These are phyloP conservation scores for Cydonia oblonga DNA, from an alignment of 331 rosid species.

Conservation along the genomic window DNA sequence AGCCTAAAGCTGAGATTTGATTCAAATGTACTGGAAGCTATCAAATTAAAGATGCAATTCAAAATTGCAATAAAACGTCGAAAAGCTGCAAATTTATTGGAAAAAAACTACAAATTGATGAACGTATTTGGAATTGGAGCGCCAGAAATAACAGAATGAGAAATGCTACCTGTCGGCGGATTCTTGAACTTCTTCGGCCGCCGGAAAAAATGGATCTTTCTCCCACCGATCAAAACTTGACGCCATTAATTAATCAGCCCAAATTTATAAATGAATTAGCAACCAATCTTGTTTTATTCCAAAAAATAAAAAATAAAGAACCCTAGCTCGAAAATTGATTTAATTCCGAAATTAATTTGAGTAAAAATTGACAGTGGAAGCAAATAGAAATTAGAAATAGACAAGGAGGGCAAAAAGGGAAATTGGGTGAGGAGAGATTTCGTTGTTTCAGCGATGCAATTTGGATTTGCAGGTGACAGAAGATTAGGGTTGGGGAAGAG, in stretches of 20 bases:
- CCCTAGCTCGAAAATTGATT: slow-evolving; percentile 16
- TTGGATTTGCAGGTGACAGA: not conserved
- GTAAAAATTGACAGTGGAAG: not conserved
- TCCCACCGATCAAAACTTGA: slow-evolving; percentile 93
- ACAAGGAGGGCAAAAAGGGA: not conserved
- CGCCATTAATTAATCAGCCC: slow-evolving; percentile 34
- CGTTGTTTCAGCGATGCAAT: not conserved
- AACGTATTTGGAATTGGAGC: not conserved
- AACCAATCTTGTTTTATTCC: not conserved
- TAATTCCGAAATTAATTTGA: not conserved
- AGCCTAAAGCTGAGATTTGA: not conserved
- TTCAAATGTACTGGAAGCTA: not conserved
- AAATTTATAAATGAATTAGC: not conserved
- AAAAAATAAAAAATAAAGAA: not conserved
- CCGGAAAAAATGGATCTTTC: slow-evolving; percentile 86
- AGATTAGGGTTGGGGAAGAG: not conserved
- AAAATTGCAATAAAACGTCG: not conserved
- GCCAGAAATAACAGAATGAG: not conserved
- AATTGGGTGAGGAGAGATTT: not conserved
- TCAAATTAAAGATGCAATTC: not conserved
- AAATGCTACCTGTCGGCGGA: slow-evolving; percentile 77
- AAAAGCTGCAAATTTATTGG: not conserved
- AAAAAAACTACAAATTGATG: not conserved
- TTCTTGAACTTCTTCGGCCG: slow-evolving; percentile 95
- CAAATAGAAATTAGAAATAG: not conserved